A percentile compares a stretch with the other conserved stretches of the same genome.
Conservation (phyloP, 176 grass and related monocot genomes). For the Zoysia japonica region DNA sequence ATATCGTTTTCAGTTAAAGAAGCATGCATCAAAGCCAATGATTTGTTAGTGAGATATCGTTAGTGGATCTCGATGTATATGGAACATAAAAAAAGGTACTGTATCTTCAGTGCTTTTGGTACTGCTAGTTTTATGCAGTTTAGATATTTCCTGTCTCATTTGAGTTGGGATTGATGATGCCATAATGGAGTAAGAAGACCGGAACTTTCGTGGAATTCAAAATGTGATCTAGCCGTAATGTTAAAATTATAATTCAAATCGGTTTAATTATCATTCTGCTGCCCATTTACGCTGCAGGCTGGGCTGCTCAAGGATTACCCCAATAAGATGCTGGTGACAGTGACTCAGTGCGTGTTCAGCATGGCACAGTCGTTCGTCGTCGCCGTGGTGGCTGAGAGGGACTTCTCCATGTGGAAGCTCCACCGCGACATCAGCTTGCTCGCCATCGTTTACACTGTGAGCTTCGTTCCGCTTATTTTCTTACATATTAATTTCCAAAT, state of each 20-base stretch:
- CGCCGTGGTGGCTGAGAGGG: conserved; percentile 42
- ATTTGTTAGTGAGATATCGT: neutral
- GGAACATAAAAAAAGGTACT: no score
- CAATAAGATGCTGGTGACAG: conserved; percentile 59
- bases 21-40: neutral
- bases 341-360: conserved; percentile 33
- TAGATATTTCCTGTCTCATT: no score
- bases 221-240: no score
- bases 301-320: conserved; percentile 55
- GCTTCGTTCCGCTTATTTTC: no score
- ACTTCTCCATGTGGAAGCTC: conserved; percentile 54
- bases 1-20: neutral
- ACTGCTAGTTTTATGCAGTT: no score
- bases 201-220: no score
- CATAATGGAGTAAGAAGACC: neutral
- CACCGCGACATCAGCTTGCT: conserved; percentile 47
- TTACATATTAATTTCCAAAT: no score
- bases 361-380: conserved; percentile 44
- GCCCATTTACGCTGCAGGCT: conserved; percentile 26
- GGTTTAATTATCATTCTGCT: no score
- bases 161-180: neutral
- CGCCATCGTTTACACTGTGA: conserved; percentile 39
- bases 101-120: neutral
- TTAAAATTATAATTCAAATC: no score
- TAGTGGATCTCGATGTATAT: neutral